phyloP scores from a whole-genome alignment of 257 asterid genomes.

The Catharanthus roseus region DNA sequence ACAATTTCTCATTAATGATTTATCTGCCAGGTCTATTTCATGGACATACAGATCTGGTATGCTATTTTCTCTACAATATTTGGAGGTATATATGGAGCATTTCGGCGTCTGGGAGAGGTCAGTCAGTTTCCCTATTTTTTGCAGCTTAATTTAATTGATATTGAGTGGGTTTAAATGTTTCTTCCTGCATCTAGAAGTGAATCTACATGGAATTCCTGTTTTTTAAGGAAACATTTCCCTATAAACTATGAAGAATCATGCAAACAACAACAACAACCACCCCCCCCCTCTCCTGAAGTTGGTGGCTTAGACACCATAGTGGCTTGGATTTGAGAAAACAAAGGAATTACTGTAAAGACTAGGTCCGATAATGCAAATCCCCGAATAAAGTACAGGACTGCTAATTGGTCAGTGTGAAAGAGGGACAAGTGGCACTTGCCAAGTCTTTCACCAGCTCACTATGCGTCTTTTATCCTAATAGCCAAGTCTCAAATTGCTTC shows the following conservation, averaged over 20 bases:
- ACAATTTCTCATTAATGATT: slow-evolving; percentile 18
- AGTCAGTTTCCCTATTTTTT: slow-evolving; percentile 23
- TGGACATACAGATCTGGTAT: slow-evolving; percentile 98
- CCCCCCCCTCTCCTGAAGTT: no score
- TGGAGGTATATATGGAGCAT: slow-evolving; percentile 98
- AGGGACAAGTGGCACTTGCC: not conserved
- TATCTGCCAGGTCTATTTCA: slow-evolving; percentile 74
- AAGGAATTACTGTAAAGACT: no score
- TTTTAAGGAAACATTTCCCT: no score
- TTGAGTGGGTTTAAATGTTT: slow-evolving; percentile 3
- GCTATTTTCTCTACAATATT: slow-evolving; percentile 96
- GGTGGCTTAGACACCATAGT: not conserved
- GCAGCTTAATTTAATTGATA: not conserved
- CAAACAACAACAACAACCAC: no score
- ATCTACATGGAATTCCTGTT: not conserved
- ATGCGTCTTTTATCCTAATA: not conserved
- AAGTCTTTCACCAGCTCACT: not conserved
- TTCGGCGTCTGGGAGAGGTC: slow-evolving; percentile 99
- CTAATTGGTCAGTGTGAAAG: not conserved
- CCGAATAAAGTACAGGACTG: not conserved
- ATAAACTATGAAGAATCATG: no score
- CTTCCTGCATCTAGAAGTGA: not conserved
- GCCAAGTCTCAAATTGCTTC: not conserved
- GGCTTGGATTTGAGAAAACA: not conserved
- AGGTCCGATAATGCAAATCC: not conserved